These are phyloP conservation scores for Aspergillus ibericus DNA, from an alignment of 2,329 filamentous ascomycete species.

Conservation along the genomic window DNA sequence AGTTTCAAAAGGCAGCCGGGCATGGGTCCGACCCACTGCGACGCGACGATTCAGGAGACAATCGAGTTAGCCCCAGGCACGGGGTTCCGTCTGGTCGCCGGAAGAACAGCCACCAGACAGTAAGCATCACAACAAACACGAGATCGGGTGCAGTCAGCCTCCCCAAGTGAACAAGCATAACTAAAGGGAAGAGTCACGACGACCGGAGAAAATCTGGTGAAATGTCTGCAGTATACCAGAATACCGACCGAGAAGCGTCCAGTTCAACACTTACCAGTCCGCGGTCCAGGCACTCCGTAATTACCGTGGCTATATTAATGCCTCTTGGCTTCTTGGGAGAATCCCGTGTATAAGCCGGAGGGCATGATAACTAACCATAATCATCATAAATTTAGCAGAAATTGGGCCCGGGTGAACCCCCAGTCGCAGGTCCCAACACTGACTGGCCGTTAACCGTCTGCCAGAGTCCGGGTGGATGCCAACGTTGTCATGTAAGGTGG, in stretches of 20 bases:
- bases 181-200: not conserved
- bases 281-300: not conserved
- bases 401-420: not conserved
- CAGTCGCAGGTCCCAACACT: not conserved
- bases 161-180: not conserved
- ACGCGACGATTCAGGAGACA: slow-evolving; percentile 9
- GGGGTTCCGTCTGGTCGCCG: not conserved
- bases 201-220: not conserved
- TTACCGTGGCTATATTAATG: not conserved
- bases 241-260: not conserved
- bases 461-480: not conserved
- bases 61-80: slow-evolving; percentile 6
- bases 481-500: not conserved
- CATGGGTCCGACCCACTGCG: slow-evolving; percentile 7
- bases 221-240: not conserved
- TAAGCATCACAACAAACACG: slow-evolving; percentile 2
- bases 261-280: not conserved
- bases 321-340: not conserved
- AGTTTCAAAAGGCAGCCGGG: slow-evolving; percentile 5
- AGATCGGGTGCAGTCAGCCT: not conserved
- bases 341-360: not conserved
- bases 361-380: not conserved
- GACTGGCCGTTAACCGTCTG: not conserved
- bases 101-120: not conserved
- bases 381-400: slow-evolving; percentile 2